Evolutionary conservation across 2,329 filamentous ascomycete genomes (phyloP), one percentile per base, ranked within the genome.

Genomic region (Alternaria solani): DNA sequence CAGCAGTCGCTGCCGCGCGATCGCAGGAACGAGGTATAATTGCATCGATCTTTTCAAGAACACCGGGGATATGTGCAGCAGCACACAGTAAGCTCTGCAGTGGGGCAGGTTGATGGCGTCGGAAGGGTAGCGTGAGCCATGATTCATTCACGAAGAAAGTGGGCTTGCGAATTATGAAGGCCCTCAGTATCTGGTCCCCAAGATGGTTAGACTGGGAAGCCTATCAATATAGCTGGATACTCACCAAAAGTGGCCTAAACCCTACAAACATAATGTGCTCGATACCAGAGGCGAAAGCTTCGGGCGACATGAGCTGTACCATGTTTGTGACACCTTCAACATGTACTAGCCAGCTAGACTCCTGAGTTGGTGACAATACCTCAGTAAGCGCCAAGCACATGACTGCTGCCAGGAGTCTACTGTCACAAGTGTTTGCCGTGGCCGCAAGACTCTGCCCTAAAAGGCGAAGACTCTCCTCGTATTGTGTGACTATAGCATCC

Each of bases 321-420:
- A 48, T 48, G 7, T 34, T 48, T 7, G n/a, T 48, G 7, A 48
- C 44, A 6, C 44, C 44, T 23, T 48, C 44, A 7, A 48, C 44
- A 34, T 48, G 44, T 48, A 48, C 30, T 14, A 48, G 18, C 44
- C 44, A 48, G 16, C 44, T 48, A 3, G 44, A 48, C 18, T 34
- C 44, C 23, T 48, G 44, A 12, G 44, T 48, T 8, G 44, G 44
- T 14, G 44, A 48, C 3, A 5, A 23, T 48, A 48, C 44, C 28
- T 48, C 44, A 12, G 28, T 34, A 12, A 48, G 44, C 14, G 44
- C 44, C 44, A 48, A 23, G 26, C 44, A 48, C 44, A 48, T 48
- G 4, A 48, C 44, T 16, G 44, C 44, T 20, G 44, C 44, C 9
- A 48, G 18, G 3, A 48, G 18, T 16, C 32, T 32, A 20, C 11